phyloP scores from a whole-genome alignment of 805 yeast species.

The Saturnispora sekii region DNA sequence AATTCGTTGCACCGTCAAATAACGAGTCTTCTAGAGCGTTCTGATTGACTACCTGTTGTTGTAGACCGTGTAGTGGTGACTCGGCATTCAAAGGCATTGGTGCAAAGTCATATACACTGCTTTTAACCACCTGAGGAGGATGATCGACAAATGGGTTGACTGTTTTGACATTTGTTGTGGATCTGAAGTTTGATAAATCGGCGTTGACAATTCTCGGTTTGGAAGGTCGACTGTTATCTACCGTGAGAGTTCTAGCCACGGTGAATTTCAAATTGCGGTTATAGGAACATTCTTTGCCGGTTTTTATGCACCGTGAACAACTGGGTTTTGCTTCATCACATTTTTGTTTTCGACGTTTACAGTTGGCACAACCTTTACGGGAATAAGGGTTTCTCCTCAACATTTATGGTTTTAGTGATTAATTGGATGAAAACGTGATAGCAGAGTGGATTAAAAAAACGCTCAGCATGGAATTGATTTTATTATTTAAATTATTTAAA shows the following conservation, averaged over 20 bases:
- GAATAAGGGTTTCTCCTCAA: constrained; percentile 33
- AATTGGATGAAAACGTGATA: not conserved
- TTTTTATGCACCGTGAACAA: constrained; percentile 33
- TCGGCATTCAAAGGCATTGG: too few relatives aligned
- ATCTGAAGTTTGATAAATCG: not conserved
- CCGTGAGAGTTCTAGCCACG: constrained; percentile 23
- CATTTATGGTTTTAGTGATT: constrained; percentile 4
- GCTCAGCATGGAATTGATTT: not conserved
- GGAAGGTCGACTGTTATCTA: not conserved
- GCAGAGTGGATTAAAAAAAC: not conserved
- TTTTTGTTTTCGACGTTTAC: constrained; percentile 35
- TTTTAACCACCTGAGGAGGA: constrained; percentile 20
- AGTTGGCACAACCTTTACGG: constrained; percentile 36
- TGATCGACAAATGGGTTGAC: constrained; percentile 12
- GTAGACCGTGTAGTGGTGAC: not conserved
- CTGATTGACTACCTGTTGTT: constrained; percentile 1
- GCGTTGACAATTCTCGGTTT: constrained; percentile 1
- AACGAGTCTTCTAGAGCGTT: constrained; percentile 24
- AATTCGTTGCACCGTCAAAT: constrained; percentile 27
- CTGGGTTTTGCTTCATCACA: constrained; percentile 32
- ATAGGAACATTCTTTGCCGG: constrained; percentile 31
- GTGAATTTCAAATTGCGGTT: constrained; percentile 27
- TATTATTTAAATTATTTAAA: constrained; percentile 6
- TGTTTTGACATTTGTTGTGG: not conserved
- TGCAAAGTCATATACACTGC: not conserved